Base-by-base conservation (phyloP, 2,329 filamentous ascomycete species). In the Penicillium sp. region DNA sequence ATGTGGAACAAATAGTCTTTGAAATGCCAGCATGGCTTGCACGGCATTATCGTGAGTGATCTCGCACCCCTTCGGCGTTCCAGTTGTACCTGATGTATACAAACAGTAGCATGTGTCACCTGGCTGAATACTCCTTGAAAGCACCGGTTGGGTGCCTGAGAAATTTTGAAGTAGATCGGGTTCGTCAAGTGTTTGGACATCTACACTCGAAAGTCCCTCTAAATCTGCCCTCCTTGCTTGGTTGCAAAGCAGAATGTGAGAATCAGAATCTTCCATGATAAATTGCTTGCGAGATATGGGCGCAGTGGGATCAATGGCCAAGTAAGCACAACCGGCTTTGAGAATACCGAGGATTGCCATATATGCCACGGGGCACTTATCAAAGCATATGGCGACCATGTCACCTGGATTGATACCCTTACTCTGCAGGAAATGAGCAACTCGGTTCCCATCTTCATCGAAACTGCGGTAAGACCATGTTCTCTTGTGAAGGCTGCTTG, bases 31-130 rank as follows among this genome's bases (percentile, higher is more conserved):
- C 80, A 96, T 87, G 17, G 88, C 87, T 60, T 96, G 90, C 0
- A 94, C 85, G 0, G 86, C 80, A 60, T 94, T 96, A 36, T 88
- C 81, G 56, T 96, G 90, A 0, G 86, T 94, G 32, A 96, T 81
- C 43, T 93, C 80, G 51, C 89, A 95, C 2, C 88, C 88, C 54
- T 94, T 94, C 0, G 89, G 88, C 0, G 81, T 86, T 2, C 88
- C 88, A 0, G 88, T 94, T 0, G 88, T 94, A 3, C 88, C 87
- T 3, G 86, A 91, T 0, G 88, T 94, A 62, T 94, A 94, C 1
- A 94, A 73, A 43, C 87, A 91, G 59, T 94, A 94, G 52, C 84
- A 88, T 0, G 80, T 80, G 49, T 83, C 77, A 15, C 76, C 69
- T 4, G 77, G 64, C 2, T 60, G 45, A 23, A 72, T 58, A n/a